Conservation (phyloP, 2,329 filamentous ascomycete species). For the Sphaerulina populicola region DNA sequence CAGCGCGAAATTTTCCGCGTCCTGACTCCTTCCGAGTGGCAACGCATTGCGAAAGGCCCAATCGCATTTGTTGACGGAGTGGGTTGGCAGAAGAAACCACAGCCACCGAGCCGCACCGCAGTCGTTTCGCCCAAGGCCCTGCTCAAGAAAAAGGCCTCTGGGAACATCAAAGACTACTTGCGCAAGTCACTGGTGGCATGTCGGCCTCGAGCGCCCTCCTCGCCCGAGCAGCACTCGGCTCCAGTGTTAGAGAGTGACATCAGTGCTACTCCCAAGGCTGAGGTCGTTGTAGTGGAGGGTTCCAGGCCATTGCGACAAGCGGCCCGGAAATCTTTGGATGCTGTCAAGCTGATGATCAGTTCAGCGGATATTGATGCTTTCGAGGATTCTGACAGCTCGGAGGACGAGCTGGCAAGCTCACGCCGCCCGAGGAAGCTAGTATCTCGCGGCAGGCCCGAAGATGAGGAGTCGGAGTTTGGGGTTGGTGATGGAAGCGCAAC, state of each 20-base stretch:
- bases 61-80: neutral
- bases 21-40: neutral
- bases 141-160: neutral
- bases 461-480: conserved; percentile 1
- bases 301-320: neutral
- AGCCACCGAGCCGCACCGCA: neutral
- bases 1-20: neutral
- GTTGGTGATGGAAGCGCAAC: neutral
- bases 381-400: neutral
- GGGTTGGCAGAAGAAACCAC: neutral
- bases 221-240: neutral
- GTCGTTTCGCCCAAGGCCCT: neutral
- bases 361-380: neutral
- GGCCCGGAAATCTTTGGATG: neutral
- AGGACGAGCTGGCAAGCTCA: neutral
- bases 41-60: neutral
- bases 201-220: neutral
- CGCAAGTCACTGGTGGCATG: neutral
- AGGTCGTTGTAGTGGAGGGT: neutral
- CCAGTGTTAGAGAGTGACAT: neutral
- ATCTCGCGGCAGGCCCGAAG: neutral
- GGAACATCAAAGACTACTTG: neutral
- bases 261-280: neutral
- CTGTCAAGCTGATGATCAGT: neutral
- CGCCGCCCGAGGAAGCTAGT: neutral